phyloP scores from a whole-genome alignment of 257 asterid genomes.

The Linderniella brevidens region DNA sequence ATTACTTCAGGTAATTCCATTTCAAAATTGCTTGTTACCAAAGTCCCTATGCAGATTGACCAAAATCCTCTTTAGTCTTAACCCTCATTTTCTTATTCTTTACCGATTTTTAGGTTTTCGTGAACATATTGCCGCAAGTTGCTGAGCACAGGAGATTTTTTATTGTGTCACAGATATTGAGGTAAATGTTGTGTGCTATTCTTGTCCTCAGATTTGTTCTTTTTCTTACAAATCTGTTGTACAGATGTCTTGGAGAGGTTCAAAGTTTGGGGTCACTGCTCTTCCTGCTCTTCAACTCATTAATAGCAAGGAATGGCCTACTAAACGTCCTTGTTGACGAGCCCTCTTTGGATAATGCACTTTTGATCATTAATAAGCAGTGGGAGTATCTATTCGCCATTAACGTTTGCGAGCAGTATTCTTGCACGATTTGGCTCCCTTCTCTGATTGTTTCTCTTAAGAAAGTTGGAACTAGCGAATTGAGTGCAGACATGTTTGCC shows the following conservation, averaged over 20 bases:
- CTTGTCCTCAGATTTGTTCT: slow-evolving; percentile 7
- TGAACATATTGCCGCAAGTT: slow-evolving; percentile 58
- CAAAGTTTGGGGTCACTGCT: slow-evolving; percentile 61
- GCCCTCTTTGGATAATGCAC: slow-evolving; percentile 23
- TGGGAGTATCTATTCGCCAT: slow-evolving; percentile 78
- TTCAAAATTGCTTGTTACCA: slow-evolving; percentile 5
- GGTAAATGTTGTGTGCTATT: slow-evolving; percentile 23
- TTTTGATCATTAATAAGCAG: slow-evolving; percentile 21
- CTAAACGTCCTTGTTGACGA: slow-evolving; percentile 16
- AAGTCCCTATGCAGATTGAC: background rate
- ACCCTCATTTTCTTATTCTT: background rate
- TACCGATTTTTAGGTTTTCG: slow-evolving; percentile 41
- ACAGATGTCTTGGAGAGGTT: slow-evolving; percentile 76
- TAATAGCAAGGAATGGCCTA: slow-evolving; percentile 32
- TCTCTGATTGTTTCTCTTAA: slow-evolving; percentile 51
- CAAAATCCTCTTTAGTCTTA: background rate
- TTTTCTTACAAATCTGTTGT: slow-evolving; percentile 22
- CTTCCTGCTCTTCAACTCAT: slow-evolving; percentile 52
- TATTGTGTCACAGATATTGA: slow-evolving; percentile 44
- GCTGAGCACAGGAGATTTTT: slow-evolving; percentile 56
- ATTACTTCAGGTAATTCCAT: slow-evolving; percentile 59
- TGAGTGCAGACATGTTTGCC: slow-evolving; percentile 29
- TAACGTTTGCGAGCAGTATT: slow-evolving; percentile 54
- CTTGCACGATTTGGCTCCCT: slow-evolving; percentile 72
- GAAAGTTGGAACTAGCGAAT: slow-evolving; percentile 26